A percentile compares a stretch with the other conserved stretches of the same genome.
Evolutionary conservation across 768 basidiomycete genomes (phyloP).

Genomic region (Gelatoporia subvermispora): DNA sequence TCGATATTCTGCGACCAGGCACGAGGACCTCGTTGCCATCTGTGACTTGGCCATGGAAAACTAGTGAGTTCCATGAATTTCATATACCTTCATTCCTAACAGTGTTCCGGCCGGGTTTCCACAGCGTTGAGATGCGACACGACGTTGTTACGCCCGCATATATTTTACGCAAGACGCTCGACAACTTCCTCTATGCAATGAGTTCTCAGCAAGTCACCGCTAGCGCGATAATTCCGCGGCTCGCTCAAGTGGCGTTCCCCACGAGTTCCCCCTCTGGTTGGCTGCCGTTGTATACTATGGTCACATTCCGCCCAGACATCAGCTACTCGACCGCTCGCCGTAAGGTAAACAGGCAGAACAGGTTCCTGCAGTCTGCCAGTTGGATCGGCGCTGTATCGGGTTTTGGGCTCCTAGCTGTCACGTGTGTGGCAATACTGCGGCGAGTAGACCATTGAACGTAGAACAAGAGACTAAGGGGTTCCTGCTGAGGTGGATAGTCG

Average conservation of each 20-base stretch:
- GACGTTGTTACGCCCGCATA: conserved; percentile 80
- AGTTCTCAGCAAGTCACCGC: conserved; percentile 47
- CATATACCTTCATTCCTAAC: not conserved
- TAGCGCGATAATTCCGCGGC: conserved; percentile 37
- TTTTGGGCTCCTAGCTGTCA: conserved; percentile 37
- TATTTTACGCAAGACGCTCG: conserved; percentile 72
- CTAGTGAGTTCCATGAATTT: conserved; percentile 63
- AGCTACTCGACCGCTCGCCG: conserved; percentile 78
- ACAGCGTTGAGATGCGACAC: conserved; percentile 91
- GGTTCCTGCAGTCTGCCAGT: conserved; percentile 47
- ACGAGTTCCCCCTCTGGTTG: conserved; percentile 63
- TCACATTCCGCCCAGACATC: conserved; percentile 95
- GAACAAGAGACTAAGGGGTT: conserved; percentile 34
- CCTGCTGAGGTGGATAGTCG: no score
- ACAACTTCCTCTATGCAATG: conserved; percentile 66
- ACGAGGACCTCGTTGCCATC: conserved; percentile 88
- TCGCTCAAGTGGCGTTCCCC: conserved; percentile 21
- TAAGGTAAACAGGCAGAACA: conserved; percentile 67
- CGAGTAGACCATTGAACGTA: conserved; percentile 16
- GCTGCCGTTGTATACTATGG: conserved; percentile 95
- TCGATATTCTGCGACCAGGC: conserved; percentile 75
- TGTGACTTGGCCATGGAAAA: conserved; percentile 92
- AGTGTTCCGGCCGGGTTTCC: conserved; percentile 13
- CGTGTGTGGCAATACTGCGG: conserved; percentile 27
- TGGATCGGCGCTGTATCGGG: conserved; percentile 44